Evolutionary conservation across 2,329 filamentous ascomycete genomes (phyloP).

Genomic region (Stachybotrys chartarum): DNA sequence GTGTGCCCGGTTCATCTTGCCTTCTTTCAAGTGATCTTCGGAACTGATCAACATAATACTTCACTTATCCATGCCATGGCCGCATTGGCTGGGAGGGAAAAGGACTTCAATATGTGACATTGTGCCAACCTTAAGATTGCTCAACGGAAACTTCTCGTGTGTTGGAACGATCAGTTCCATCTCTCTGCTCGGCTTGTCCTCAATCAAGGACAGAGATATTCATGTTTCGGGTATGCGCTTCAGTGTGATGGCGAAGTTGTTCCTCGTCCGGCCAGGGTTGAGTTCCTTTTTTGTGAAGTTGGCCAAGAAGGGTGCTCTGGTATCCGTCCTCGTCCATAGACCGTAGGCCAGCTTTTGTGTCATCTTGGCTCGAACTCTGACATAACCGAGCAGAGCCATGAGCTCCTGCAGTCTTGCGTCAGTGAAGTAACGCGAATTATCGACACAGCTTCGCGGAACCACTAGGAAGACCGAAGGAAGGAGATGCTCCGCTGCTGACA

Average conservation of each 20-base stretch:
- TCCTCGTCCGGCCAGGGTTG: conserved; percentile 66
- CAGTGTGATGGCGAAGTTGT: conserved; percentile 85
- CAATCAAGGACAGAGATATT: not conserved
- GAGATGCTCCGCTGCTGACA: conserved; percentile 16
- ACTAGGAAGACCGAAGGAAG: conserved; percentile 81
- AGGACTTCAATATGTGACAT: no score
- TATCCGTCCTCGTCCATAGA: conserved; percentile 58
- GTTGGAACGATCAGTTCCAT: not conserved
- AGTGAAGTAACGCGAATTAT: conserved; percentile 85
- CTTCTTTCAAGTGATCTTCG: not conserved
- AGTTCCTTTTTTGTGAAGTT: conserved; percentile 60
- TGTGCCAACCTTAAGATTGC: no score
- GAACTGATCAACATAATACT: not conserved
- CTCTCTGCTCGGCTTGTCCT: not conserved
- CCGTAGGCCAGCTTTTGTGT: conserved; percentile 84
- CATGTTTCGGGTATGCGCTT: conserved; percentile 17
- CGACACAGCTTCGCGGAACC: conserved; percentile 77
- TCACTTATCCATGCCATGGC: not conserved
- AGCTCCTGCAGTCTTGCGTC: conserved; percentile 62
- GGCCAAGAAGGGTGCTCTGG: conserved; percentile 5
- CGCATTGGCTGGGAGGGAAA: not conserved
- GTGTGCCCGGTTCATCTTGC: not conserved
- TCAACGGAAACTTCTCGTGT: not conserved
- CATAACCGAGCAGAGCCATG: conserved; percentile 72
- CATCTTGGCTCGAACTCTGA: conserved; percentile 56